Base-by-base conservation (phyloP, 2,329 filamentous ascomycete genomes). In the Coniochaeta sp. region DNA sequence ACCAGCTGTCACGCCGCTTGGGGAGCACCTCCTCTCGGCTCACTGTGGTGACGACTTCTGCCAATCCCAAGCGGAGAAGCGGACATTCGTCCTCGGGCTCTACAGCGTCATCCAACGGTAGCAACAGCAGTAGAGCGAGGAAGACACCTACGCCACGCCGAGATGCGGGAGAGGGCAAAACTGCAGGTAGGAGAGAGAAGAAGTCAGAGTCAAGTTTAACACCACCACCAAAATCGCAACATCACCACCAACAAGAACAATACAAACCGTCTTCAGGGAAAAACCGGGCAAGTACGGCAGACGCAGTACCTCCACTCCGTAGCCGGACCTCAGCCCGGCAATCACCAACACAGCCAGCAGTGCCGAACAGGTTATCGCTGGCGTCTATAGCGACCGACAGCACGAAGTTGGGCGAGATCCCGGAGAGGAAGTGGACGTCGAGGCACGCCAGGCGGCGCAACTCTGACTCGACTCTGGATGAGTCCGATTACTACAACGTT, bases 1-100 rank as follows among this genome's bases (percentile, higher is more conserved):
- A 79, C 57, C 72, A 74, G 17, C 70, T 83, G 28, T 81, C 80
- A 1, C 69, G 64, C 28, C 66, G 72, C 3, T 62, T 73, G 24
- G 62, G 63, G n/a, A 56, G 54, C 16, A 38, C n/a, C 2, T 22
- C 28, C 8, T 34, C 28, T 14, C 30, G 47, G 47, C 22, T 52
- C n/a, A 52, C 47, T 26, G 47, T 52, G 12, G 47, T 52, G 22
- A 52, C 47, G 8, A 28, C 22, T 56, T 56, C 30, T 2, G 17
- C 34, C 16, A 5, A 3, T 24, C 30, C 54, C n/a, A 36, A 28
- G 54, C 34, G 54, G 30, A 38, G 54, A 14, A 56, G 34, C n/a
- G n/a, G 54, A n/a, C n/a, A 36, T 38, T 56, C 54, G 22, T 38
- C 54, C 8, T 56, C 54, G 30, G 22, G 19, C 16, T 56, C 54